These are phyloP conservation scores for Fusarium sp. DNA, from an alignment of 2,329 filamentous ascomycete genomes.

Conservation along the genomic window DNA sequence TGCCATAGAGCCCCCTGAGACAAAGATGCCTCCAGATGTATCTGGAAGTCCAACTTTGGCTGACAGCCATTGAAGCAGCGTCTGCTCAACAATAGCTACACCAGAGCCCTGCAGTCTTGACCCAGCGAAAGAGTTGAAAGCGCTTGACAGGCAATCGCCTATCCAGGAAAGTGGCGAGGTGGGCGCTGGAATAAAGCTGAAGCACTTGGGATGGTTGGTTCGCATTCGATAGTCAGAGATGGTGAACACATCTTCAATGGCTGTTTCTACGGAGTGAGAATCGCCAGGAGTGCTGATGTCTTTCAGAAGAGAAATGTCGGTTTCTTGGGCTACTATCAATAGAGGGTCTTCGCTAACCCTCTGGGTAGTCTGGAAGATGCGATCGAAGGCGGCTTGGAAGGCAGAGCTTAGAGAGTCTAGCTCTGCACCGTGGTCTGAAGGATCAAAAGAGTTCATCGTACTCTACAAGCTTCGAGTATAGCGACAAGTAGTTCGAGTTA, in stretches of 20 bases:
- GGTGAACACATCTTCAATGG: constrained; percentile 6
- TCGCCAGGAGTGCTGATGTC: not conserved
- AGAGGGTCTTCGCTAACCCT: not conserved
- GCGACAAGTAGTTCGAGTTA: no score
- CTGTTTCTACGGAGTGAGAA: not conserved
- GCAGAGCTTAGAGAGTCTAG: not conserved
- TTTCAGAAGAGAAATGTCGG: not conserved
- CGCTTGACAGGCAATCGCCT: constrained; percentile 1
- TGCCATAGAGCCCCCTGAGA: constrained; percentile 15
- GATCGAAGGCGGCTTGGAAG: constrained; percentile 9
- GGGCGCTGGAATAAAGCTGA: constrained; percentile 6
- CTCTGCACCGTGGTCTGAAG: not conserved
- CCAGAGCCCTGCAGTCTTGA: constrained; percentile 6
- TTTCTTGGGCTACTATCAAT: not conserved
- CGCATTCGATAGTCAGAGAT: constrained; percentile 10
- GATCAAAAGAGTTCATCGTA: not conserved
- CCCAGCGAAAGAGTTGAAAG: constrained; percentile 14
- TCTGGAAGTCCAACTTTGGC: constrained; percentile 4
- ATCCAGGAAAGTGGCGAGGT: constrained; percentile 3
- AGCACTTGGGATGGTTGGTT: constrained; percentile 9
- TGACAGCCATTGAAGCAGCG: constrained; percentile 3
- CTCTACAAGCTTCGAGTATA: no score
- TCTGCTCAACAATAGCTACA: constrained; percentile 5
- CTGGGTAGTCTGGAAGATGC: not conserved
- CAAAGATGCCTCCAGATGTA: constrained; percentile 2